phyloP scores from a whole-genome alignment of 2,329 filamentous ascomycete species.

The Arthrobotrys pseudoclavata region DNA sequence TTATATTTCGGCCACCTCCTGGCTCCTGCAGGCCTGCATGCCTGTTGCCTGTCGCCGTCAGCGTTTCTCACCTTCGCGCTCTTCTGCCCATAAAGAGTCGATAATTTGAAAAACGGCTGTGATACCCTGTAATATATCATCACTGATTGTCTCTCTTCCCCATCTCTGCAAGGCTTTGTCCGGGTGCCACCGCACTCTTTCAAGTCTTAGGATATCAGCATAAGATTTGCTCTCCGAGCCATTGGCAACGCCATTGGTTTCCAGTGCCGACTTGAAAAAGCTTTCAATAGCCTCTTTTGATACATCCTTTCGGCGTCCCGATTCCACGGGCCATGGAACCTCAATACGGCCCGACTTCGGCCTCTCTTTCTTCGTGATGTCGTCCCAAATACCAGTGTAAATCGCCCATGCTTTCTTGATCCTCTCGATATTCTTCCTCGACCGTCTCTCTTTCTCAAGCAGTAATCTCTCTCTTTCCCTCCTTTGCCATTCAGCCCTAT shows the following conservation, averaged over 20 bases:
- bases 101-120: conserved; percentile 93
- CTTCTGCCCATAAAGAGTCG: conserved; percentile 78
- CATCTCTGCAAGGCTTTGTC: conserved; percentile 96
- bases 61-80: conserved; percentile 43
- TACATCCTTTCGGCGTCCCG: conserved; percentile 73
- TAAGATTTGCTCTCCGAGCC: conserved; percentile 63
- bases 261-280: conserved; percentile 76
- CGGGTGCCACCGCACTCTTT: conserved; percentile 95
- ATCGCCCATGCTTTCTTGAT: conserved; percentile 72
- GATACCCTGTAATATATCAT: conserved; percentile 79
- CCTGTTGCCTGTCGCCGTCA: conserved; percentile 9
- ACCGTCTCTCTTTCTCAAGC: conserved; percentile 75
- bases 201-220: conserved; percentile 76
- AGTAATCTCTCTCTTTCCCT: conserved; percentile 79
- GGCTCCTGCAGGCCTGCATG: neutral
- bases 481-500: conserved; percentile 67
- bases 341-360: conserved; percentile 66
- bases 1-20: conserved; percentile 9
- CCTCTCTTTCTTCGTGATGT: conserved; percentile 64
- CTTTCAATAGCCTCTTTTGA: conserved; percentile 74
- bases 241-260: conserved; percentile 59
- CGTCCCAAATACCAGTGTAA: conserved; percentile 77
- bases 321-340: conserved; percentile 80
- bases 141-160: conserved; percentile 77
- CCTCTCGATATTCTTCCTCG: conserved; percentile 70